Percentiles rank a stretch among this genome's conserved stretches.
Conservation (phyloP, 208 protist genomes). For the Giardia duodenalis region DNA sequence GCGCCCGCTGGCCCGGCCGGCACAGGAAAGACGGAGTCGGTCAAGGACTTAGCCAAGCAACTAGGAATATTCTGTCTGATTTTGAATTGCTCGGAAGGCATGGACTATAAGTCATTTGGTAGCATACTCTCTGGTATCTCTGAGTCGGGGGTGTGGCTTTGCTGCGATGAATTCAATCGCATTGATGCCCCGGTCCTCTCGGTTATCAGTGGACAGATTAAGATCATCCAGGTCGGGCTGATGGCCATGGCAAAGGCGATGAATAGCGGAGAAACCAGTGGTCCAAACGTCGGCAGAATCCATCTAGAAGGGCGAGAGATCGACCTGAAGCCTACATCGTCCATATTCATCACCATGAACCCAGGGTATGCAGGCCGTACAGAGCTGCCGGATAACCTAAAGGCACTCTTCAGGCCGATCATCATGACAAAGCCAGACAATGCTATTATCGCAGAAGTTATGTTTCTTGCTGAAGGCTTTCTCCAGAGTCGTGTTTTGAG, state of each 20-base stretch:
- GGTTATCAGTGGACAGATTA: slow-evolving; percentile 86
- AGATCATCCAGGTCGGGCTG: slow-evolving; percentile 80
- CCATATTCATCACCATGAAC: slow-evolving; percentile 98
- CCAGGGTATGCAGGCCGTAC: slow-evolving; percentile 93
- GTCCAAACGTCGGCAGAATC: slow-evolving; percentile 58
- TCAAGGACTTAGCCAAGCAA: slow-evolving; percentile 87
- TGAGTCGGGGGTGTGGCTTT: slow-evolving; percentile 87
- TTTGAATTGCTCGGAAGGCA: slow-evolving; percentile 89
- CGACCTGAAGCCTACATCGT: slow-evolving; percentile 65
- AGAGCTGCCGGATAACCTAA: slow-evolving; percentile 92
- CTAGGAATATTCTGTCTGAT: slow-evolving; percentile 61
- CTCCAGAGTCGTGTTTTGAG: slow-evolving; percentile 58
- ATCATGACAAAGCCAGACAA: slow-evolving; percentile 94
- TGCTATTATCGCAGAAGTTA: slow-evolving; percentile 91
- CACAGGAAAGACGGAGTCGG: slow-evolving; percentile 86
- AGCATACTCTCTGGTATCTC: slow-evolving; percentile 80
- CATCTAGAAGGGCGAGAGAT: slow-evolving; percentile 52
- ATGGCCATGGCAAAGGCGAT: slow-evolving; percentile 18
- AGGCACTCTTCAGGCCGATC: slow-evolving; percentile 89
- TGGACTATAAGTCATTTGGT: slow-evolving; percentile 84
- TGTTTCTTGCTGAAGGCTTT: slow-evolving; percentile 82
- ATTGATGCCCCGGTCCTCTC: slow-evolving; percentile 93
- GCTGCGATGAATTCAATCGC: slow-evolving; percentile 93
- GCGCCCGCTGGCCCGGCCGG: slow-evolving; percentile 78
- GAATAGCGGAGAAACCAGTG: slow-evolving; percentile 57